Evolutionary conservation across 192 early-diverging fungal species (phyloP), one percentile per base, ranked within the genome.

Genomic region (Coemansia sp.): DNA sequence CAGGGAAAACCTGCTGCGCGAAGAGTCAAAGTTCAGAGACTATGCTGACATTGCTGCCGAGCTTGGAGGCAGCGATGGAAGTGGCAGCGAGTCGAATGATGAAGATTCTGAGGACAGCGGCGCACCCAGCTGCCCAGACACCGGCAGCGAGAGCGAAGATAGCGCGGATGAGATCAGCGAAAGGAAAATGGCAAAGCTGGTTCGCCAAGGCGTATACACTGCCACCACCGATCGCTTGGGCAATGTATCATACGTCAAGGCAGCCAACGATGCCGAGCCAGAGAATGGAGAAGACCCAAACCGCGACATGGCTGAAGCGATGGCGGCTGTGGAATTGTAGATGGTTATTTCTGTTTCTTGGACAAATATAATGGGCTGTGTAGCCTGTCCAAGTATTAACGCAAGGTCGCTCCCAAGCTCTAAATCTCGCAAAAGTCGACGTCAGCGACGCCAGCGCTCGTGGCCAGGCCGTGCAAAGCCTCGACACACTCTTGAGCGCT

Each of bases 1-100:
- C 47, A 75, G 80, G 29, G 87, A 89, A 56, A 74, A 79, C 17
- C 69, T 80, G 21, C 58, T 71, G 18, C 75, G 70, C 11, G 73
- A 81, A 32, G 51, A 49, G 31, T 35, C 43, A 8, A 58, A 69
- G 48, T 41, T 66, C 32, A 46, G 47, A 11, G 68, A 60, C 18
- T 45, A 62, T 19, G 37, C 58, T 2, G 48, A 68, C 14, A 36
- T 54, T 35, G 58, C 51, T 39, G 29, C 51, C 18, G 39, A 52
- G 5, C 27, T 31, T 25, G 46, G 35, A 10, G 36, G 4, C 45
- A 33, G 33, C 18, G 37, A 45, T 14, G 31, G 30, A 42, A 54
- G 26, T 23, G 45, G 13, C 51, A 34, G 40, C 22, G 36, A 40
- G n/a, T 41, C 37, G 39, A 40, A 47, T 5, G 36, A 32, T 18